Conservation (phyloP, 768 basidiomycete species). For the Russula abietina region DNA sequence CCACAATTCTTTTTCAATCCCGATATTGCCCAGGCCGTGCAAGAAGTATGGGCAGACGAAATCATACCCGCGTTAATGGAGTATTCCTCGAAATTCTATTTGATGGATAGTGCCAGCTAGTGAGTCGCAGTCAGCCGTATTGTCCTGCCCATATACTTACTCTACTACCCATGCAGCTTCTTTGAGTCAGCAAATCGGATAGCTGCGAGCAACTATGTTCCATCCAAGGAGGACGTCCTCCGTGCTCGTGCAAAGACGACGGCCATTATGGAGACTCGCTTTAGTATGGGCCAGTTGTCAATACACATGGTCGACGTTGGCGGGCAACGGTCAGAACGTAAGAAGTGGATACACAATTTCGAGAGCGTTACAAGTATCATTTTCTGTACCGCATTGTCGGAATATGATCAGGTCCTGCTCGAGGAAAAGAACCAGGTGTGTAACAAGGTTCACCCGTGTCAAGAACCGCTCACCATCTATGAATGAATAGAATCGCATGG, state of each 20-base stretch:
- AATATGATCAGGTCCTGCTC: constrained; percentile 68
- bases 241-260: constrained; percentile 85
- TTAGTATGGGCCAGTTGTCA: constrained; percentile 54
- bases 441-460: constrained; percentile 8
- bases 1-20: constrained; percentile 42
- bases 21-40: constrained; percentile 63
- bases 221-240: constrained; percentile 81
- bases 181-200: constrained; percentile 83
- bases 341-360: constrained; percentile 62
- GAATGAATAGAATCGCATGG: constrained; percentile 59
- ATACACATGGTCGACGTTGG: constrained; percentile 77
- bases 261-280: constrained; percentile 86
- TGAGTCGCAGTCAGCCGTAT: constrained; percentile 36
- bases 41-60: constrained; percentile 65
- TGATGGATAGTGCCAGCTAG: constrained; percentile 95
- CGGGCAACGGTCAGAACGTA: constrained; percentile 55
- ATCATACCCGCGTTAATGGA: constrained; percentile 47
- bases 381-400: constrained; percentile 68
- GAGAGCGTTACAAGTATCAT: constrained; percentile 78
- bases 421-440: constrained; percentile 62
- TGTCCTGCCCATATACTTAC: neutral
- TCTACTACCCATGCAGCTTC: constrained; percentile 49
- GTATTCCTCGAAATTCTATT: constrained; percentile 72
- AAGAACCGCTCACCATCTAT: neutral
- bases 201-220: constrained; percentile 72